Conservation (phyloP, 176 grass and related monocot genomes). For the Oryza longistaminata region DNA sequence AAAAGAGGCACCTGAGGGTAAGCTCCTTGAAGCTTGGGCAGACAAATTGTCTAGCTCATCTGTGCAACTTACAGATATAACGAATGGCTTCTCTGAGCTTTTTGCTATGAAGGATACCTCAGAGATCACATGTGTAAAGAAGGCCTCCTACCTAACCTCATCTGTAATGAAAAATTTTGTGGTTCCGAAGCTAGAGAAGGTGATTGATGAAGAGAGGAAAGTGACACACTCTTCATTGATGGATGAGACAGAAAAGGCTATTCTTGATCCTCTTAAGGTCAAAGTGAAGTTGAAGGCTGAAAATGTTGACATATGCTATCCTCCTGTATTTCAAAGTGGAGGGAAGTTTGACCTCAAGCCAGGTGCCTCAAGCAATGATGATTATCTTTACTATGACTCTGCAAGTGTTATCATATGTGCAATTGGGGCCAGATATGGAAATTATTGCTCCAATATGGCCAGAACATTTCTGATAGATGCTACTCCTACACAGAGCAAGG, state of each 20-base stretch:
- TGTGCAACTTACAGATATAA: slow-evolving; percentile 64
- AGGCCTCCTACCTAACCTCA: slow-evolving; percentile 81
- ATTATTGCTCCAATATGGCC: slow-evolving; percentile 92
- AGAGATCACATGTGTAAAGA: slow-evolving; percentile 68
- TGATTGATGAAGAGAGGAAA: slow-evolving; percentile 89
- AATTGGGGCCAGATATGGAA: slow-evolving; percentile 76
- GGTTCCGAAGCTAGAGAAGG: slow-evolving; percentile 83
- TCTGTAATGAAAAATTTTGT: slow-evolving; percentile 89
- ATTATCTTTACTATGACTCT: slow-evolving; percentile 81
- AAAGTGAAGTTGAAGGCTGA: slow-evolving; percentile 86
- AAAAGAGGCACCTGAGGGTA: slow-evolving; percentile 86
- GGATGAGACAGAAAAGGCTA: slow-evolving; percentile 86
- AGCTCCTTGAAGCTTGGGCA: slow-evolving; percentile 81
- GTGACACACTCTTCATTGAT: slow-evolving; percentile 77
- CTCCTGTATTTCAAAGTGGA: slow-evolving; percentile 92
- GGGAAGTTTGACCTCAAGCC: slow-evolving; percentile 91
- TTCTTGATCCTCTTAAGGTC: slow-evolving; percentile 77
- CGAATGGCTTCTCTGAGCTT: slow-evolving; percentile 75
- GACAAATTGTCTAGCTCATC: slow-evolving; percentile 57
- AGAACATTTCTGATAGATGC: slow-evolving; percentile 90
- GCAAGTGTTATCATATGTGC: slow-evolving; percentile 90
- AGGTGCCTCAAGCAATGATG: slow-evolving; percentile 83
- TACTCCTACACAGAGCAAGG: slow-evolving; percentile 58
- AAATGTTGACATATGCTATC: slow-evolving; percentile 96
- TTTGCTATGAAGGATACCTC: slow-evolving; percentile 51